phyloP scores from a whole-genome alignment of 331 rosid species.

The Phaseolus coccineus region DNA sequence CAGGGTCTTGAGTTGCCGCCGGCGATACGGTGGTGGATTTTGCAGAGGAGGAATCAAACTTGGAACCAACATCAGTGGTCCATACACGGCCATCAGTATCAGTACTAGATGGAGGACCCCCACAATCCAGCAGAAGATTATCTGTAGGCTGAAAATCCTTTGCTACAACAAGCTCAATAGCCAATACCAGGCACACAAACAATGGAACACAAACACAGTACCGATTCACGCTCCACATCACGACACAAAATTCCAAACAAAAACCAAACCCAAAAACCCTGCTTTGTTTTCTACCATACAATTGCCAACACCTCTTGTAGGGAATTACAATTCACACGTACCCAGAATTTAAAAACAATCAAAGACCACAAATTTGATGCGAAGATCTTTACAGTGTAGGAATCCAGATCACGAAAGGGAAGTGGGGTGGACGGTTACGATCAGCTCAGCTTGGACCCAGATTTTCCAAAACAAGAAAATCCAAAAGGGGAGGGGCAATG shows the following conservation, averaged over 20 bases:
- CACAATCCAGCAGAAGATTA: conserved; percentile 71
- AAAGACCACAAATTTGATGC: conserved; percentile 30
- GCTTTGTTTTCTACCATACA: background rate
- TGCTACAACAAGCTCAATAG: conserved; percentile 50
- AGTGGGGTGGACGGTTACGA: conserved; percentile 23
- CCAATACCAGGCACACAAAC: conserved; percentile 48
- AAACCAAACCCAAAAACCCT: conserved; percentile 18
- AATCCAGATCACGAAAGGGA: conserved; percentile 48
- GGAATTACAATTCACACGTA: conserved; percentile 5
- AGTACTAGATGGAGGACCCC: conserved; percentile 63
- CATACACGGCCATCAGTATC: conserved; percentile 69
- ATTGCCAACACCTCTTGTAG: conserved; percentile 13
- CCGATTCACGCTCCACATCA: conserved; percentile 52
- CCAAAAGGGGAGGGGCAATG: background rate
- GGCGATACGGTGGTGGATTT: conserved; percentile 46
- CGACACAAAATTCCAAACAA: conserved; percentile 23
- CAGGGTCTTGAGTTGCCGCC: conserved; percentile 76
- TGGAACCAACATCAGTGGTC: conserved; percentile 73
- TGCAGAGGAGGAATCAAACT: conserved; percentile 50
- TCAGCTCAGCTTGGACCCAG: background rate
- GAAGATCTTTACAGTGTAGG: conserved; percentile 39
- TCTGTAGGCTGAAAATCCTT: conserved; percentile 69
- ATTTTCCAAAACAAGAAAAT: conserved; percentile 2
- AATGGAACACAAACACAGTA: conserved; percentile 38
- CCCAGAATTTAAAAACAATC: conserved; percentile 39